phyloP scores from a whole-genome alignment of 441 rosid genomes.

The Corymbia citriodora region DNA sequence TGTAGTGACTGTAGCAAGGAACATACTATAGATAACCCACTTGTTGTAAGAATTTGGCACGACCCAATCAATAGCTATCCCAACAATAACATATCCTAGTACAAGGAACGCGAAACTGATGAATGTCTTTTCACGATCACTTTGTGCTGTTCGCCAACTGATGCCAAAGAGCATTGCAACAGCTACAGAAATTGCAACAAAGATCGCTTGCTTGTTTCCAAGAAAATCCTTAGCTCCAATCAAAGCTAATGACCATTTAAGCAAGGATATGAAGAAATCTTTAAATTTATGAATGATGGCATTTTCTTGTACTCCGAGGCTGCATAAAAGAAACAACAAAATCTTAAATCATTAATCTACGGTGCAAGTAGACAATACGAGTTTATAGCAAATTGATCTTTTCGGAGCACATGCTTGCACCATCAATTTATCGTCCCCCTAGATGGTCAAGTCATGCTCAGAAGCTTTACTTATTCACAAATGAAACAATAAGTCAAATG shows the following conservation, averaged over 20 bases:
- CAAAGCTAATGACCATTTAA: background rate
- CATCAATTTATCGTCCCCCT: background rate
- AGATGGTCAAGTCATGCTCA: background rate
- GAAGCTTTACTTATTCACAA: background rate
- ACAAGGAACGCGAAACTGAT: no score
- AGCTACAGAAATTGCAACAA: background rate
- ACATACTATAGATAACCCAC: background rate
- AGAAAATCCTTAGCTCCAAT: background rate
- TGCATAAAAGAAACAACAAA: background rate
- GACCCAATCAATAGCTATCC: accelerated
- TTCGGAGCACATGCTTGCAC: background rate
- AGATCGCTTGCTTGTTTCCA: background rate
- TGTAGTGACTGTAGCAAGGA: background rate
- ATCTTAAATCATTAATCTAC: background rate
- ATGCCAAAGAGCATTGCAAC: background rate
- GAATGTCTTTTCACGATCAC: no score
- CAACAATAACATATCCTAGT: background rate
- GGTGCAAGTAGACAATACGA: background rate
- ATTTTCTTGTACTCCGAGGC: background rate
- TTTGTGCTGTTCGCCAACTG: accelerated
- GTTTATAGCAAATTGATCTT: background rate
- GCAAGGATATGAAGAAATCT: background rate
- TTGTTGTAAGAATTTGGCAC: background rate
- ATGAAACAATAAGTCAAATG: background rate
- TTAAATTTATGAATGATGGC: background rate